Evolutionary conservation across 768 basidiomycete species (phyloP).

Genomic region (Cystoderma amianthinum): DNA sequence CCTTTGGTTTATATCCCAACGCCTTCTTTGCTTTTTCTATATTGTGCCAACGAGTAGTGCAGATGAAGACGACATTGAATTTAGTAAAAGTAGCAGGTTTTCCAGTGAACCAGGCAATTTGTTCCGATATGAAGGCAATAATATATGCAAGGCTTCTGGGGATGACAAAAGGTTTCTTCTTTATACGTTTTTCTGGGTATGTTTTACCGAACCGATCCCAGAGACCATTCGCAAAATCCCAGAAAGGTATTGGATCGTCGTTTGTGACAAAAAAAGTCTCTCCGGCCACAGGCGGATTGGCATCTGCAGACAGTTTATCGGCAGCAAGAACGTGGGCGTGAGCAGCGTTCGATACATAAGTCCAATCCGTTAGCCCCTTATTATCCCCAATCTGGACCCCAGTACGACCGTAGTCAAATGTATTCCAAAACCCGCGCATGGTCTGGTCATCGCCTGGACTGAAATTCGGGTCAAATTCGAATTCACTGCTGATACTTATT

Average conservation of each 20-base stretch:
- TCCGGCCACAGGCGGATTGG: slow-evolving; percentile 32
- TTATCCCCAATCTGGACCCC: slow-evolving; percentile 78
- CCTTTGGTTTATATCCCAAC: slow-evolving; percentile 45
- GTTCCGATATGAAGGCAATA: slow-evolving; percentile 32
- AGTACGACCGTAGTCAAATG: slow-evolving; percentile 59
- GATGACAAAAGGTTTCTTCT: slow-evolving; percentile 19
- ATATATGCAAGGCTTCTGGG: slow-evolving; percentile 27
- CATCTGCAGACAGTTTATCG: slow-evolving; percentile 48
- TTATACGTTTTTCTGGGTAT: slow-evolving; percentile 11
- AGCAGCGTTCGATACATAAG: slow-evolving; percentile 79
- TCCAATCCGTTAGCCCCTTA: slow-evolving; percentile 75
- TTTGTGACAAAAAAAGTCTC: slow-evolving; percentile 56
- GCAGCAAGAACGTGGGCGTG: slow-evolving; percentile 77
- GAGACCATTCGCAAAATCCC: slow-evolving; percentile 38
- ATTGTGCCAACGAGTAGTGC: slow-evolving; percentile 40
- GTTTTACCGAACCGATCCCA: slow-evolving; percentile 27
- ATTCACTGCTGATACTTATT: background rate
- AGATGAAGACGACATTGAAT: slow-evolving; percentile 34
- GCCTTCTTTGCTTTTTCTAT: slow-evolving; percentile 37
- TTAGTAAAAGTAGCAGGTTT: slow-evolving; percentile 32
- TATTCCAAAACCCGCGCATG: slow-evolving; percentile 55
- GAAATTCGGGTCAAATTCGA: slow-evolving; percentile 1
- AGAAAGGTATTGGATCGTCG: slow-evolving; percentile 45
- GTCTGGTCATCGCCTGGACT: slow-evolving; percentile 77
- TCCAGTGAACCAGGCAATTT: slow-evolving; percentile 27